phyloP scores from a whole-genome alignment of 1,284 basidiomycete species.

The Cutaneotrichosporon spelunceum region DNA sequence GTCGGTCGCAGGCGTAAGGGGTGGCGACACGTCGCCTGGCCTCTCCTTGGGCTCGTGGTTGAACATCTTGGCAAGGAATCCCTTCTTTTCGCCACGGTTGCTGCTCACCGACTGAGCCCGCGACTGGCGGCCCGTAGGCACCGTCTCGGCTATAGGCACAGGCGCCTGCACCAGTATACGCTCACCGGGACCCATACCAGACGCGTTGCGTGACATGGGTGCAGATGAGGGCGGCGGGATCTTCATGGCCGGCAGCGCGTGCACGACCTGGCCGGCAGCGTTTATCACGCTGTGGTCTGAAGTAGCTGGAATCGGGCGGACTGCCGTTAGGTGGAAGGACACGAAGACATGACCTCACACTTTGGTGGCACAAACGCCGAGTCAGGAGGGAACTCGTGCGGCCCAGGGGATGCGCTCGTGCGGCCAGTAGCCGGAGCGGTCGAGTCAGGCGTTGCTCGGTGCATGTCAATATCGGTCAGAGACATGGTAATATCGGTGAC shows the following conservation, averaged over 20 bases:
- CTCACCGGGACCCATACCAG: conserved; percentile 25
- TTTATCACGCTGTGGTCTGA: conserved; percentile 25
- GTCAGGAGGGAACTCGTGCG: conserved; percentile 23
- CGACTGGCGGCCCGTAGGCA: conserved; percentile 11
- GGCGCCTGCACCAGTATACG: conserved; percentile 6
- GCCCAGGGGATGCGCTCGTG: conserved; percentile 5
- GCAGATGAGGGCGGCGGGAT: conserved; percentile 39
- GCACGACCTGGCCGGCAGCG: conserved; percentile 8
- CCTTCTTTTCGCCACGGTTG: conserved; percentile 45
- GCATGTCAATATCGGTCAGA: conserved; percentile 7
- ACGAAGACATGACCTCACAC: conserved; percentile 25
- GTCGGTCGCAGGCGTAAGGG: conserved; percentile 35
- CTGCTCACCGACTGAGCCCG: conserved; percentile 26
- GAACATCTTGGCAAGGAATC: conserved; percentile 51
- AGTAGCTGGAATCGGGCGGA: conserved; percentile 42
- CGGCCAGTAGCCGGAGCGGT: conserved; percentile 13
- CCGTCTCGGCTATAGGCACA: conserved; percentile 9
- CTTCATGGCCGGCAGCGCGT: conserved; percentile 27
- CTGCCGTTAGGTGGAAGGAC: conserved; percentile 20
- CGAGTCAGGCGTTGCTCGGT: conserved; percentile 15
- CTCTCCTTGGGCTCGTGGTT: conserved; percentile 41
- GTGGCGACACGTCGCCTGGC: conserved; percentile 34
- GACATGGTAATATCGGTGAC: conserved; percentile 19
- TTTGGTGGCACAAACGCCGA: conserved; percentile 41
- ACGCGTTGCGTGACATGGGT: conserved; percentile 41